A percentile compares a stretch with the other conserved stretches of the same genome.
These are phyloP conservation scores for Rosellinia necatrix DNA, from an alignment of 2,329 filamentous ascomycete genomes.

Conservation along the genomic window DNA sequence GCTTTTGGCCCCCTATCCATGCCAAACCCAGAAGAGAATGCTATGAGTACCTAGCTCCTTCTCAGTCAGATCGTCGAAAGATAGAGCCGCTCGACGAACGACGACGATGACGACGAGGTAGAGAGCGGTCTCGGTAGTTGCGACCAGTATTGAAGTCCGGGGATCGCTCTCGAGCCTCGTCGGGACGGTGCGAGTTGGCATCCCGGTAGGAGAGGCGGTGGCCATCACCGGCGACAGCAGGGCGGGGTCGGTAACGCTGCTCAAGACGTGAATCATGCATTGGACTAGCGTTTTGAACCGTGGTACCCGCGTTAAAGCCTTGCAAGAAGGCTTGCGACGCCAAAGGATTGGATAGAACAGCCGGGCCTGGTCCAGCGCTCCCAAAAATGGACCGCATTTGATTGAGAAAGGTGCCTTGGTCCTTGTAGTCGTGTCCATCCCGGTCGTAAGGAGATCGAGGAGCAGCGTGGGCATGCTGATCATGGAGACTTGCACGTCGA, in stretches of 20 bases:
- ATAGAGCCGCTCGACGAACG: neutral
- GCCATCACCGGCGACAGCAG: neutral
- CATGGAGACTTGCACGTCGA: neutral
- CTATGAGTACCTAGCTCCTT: neutral
- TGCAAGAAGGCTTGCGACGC: slow-evolving; percentile 37
- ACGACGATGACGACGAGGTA: slow-evolving; percentile 10
- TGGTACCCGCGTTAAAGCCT: slow-evolving; percentile 34
- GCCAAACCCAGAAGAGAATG: neutral
- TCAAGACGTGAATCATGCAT: slow-evolving; percentile 19
- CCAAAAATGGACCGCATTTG: slow-evolving; percentile 32
- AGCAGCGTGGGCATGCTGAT: slow-evolving; percentile 2
- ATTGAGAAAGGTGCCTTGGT: slow-evolving; percentile 26
- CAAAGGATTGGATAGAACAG: slow-evolving; percentile 30
- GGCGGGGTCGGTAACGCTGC: slow-evolving; percentile 1
- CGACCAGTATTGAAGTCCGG: slow-evolving; percentile 7
- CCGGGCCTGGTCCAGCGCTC: slow-evolving; percentile 23
- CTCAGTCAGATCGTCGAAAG: neutral
- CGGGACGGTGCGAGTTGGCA: slow-evolving; percentile 19
- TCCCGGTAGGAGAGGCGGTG: slow-evolving; percentile 20
- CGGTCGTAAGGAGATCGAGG: slow-evolving; percentile 9
- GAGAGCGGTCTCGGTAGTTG: slow-evolving; percentile 27
- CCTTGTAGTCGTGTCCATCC: slow-evolving; percentile 6
- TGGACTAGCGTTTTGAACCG: slow-evolving; percentile 11
- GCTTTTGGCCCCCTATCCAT: neutral
- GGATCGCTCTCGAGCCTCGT: slow-evolving; percentile 28